Conservation (phyloP, 345 rosid species). For the Balakata baccata region DNA sequence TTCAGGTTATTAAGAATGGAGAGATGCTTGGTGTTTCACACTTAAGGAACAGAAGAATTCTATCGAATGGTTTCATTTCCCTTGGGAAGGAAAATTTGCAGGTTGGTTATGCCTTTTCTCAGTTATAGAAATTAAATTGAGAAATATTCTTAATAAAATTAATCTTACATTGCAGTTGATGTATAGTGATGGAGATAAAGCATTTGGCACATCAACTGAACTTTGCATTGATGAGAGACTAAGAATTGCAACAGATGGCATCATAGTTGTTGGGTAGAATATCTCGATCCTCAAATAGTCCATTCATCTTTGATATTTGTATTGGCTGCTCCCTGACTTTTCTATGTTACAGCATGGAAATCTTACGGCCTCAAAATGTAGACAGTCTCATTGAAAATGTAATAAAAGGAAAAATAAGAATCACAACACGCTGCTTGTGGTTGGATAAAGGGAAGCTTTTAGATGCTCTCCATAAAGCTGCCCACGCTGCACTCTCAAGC, state of each 20-base stretch:
- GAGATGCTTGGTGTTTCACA: constrained; percentile 99
- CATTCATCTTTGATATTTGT: not conserved
- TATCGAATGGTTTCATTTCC: constrained; percentile 84
- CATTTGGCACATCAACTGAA: constrained; percentile 91
- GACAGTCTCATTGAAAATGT: constrained; percentile 42
- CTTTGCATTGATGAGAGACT: constrained; percentile 89
- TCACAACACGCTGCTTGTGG: constrained; percentile 97
- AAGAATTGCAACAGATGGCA: constrained; percentile 91
- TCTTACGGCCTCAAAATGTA: constrained; percentile 59
- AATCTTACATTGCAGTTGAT: constrained; percentile 62
- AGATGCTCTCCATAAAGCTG: constrained; percentile 87
- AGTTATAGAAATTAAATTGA: constrained; percentile 15
- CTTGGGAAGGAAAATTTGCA: constrained; percentile 95
- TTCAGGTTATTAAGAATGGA: constrained; percentile 94
- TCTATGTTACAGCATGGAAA: constrained; percentile 72
- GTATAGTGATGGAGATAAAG: constrained; percentile 97
- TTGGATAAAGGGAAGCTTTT: constrained; percentile 93
- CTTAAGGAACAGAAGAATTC: constrained; percentile 86
- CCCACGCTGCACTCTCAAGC: constrained; percentile 85
- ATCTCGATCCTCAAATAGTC: constrained; percentile 8
- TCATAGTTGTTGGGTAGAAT: constrained; percentile 78
- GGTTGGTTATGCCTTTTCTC: constrained; percentile 45
- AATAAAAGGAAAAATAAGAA: constrained; percentile 84
- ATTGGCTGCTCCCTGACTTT: constrained; percentile 17
- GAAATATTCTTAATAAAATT: constrained; percentile 18